Percentiles rank a stretch among this genome's conserved stretches.
These are phyloP conservation scores for Buddleja alternifolia DNA, from an alignment of 257 asterid genomes.

Conservation along the genomic window DNA sequence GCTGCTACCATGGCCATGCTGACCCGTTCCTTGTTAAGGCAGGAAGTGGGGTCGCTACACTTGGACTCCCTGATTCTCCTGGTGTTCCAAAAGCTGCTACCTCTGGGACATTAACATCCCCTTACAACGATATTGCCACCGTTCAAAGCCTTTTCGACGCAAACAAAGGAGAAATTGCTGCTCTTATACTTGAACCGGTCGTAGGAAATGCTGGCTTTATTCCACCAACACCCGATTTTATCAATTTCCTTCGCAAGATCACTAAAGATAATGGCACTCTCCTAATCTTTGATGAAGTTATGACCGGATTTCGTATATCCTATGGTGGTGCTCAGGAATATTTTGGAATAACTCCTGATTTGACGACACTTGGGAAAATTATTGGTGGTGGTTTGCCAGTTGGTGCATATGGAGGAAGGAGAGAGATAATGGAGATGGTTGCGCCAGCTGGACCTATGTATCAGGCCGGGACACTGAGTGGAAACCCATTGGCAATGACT, in stretches of 20 bases:
- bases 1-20: slow-evolving; percentile 99
- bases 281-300: slow-evolving; percentile 90
- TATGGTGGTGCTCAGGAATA: slow-evolving; percentile 99
- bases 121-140: slow-evolving; percentile 71
- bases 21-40: slow-evolving; percentile 98
- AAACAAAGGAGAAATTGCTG: slow-evolving; percentile 79
- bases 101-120: slow-evolving; percentile 67
- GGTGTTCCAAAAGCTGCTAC: slow-evolving; percentile 97
- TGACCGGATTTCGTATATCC: slow-evolving; percentile 91
- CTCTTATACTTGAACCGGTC: slow-evolving; percentile 86
- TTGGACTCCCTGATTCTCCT: slow-evolving; percentile 97
- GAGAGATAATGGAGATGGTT: slow-evolving; percentile 98
- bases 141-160: slow-evolving; percentile 70
- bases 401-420: slow-evolving; percentile 97
- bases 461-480: slow-evolving; percentile 97
- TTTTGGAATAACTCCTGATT: slow-evolving; percentile 87
- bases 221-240: slow-evolving; percentile 74
- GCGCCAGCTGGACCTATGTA: slow-evolving; percentile 99
- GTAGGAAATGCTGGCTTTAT: slow-evolving; percentile 98
- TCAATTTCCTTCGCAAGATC: slow-evolving; percentile 56
- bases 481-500: slow-evolving; percentile 98
- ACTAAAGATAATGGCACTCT: slow-evolving; percentile 70
- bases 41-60: slow-evolving; percentile 98
- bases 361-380: slow-evolving; percentile 96
- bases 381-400: slow-evolving; percentile 99